Conservation (phyloP, 306 rosid genomes). For the Inga laurina region DNA sequence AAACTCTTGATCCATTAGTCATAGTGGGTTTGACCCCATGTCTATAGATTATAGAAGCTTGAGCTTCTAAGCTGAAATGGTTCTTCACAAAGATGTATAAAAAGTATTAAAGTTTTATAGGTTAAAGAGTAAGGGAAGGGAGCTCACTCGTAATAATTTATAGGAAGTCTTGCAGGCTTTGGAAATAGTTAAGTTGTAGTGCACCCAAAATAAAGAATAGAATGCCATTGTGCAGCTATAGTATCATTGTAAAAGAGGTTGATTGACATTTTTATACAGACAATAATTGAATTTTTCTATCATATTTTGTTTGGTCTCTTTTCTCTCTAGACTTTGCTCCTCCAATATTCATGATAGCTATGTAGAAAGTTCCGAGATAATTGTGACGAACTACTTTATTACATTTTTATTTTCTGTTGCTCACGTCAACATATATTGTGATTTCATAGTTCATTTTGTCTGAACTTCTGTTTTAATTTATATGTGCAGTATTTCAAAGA, state of each 20-base stretch:
- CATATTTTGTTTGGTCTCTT: not conserved
- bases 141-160: not conserved
- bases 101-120: not conserved
- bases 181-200: not conserved
- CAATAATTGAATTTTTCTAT: not conserved
- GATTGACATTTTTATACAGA: not conserved
- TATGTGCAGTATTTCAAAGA: slow-evolving; percentile 82
- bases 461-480: not conserved
- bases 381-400: not conserved
- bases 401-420: slow-evolving; percentile 9
- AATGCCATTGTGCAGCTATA: not conserved
- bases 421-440: not conserved
- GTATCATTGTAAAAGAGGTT: not conserved
- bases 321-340: not conserved
- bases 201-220: not conserved
- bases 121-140: not conserved
- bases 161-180: not conserved
- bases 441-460: slow-evolving; percentile 4
- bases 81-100: not conserved
- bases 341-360: not conserved
- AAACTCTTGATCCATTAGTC: not conserved
- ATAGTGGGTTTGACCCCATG: not conserved
- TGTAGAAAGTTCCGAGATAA: slow-evolving; percentile 2
- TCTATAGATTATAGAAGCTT: not conserved
- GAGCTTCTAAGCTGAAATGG: not conserved